A percentile compares a stretch with the other conserved stretches of the same genome.
Conservation (phyloP, 352 stramenopile genomes). For the Peronospora belbahrii region DNA sequence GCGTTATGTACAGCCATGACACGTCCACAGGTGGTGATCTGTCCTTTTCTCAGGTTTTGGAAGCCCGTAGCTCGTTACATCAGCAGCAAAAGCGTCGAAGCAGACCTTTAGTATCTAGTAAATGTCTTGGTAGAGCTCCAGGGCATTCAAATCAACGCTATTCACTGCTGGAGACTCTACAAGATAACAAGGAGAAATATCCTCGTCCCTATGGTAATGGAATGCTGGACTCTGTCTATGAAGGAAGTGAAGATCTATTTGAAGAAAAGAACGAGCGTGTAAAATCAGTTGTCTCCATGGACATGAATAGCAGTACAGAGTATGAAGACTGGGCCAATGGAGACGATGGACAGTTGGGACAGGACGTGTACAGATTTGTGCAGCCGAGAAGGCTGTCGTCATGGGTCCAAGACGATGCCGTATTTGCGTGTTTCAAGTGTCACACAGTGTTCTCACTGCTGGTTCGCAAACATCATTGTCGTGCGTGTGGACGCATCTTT, state of each 20-base stretch:
- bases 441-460: constrained; percentile 73
- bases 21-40: constrained; percentile 42
- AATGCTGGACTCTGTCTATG: constrained; percentile 56
- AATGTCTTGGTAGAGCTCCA: neutral
- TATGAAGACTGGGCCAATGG: constrained; percentile 59
- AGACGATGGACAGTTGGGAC: constrained; percentile 34
- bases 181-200: constrained; percentile 9
- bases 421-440: constrained; percentile 84
- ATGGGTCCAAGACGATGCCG: constrained; percentile 81
- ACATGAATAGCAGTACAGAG: constrained; percentile 30
- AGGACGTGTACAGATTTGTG: constrained; percentile 81
- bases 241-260: constrained; percentile 35
- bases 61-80: constrained; percentile 50
- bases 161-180: constrained; percentile 10
- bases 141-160: constrained; percentile 4
- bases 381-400: constrained; percentile 69
- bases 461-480: constrained; percentile 77
- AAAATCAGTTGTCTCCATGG: neutral
- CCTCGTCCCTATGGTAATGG: constrained; percentile 22
- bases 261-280: constrained; percentile 21
- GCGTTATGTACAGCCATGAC: constrained; percentile 37
- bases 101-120: constrained; percentile 12
- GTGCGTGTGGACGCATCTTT: constrained; percentile 77
- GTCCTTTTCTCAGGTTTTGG: constrained; percentile 76
- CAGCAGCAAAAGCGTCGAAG: constrained; percentile 28